Evolutionary conservation across 2,329 filamentous ascomycete species (phyloP), one percentile per base, ranked within the genome.

Genomic region (Hortaea werneckii): DNA sequence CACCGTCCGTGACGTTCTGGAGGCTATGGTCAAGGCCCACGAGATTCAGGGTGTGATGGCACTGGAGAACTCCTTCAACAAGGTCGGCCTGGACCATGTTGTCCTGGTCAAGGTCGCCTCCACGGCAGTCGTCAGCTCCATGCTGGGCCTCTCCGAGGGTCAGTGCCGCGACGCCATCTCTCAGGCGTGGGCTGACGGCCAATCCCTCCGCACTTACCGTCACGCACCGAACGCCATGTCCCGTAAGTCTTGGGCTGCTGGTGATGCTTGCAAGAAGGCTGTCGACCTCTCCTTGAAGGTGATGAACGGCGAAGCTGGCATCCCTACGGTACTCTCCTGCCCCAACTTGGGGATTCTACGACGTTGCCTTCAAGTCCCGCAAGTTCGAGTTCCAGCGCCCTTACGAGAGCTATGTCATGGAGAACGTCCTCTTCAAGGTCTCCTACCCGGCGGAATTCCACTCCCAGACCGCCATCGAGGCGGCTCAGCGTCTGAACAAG

Each of bases 181-280:
- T 48, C 92, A 98, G 71, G 92, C 92, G 47, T 98, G 89, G 85
- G 88, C 94, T 52, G 92, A 98, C 65, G 92, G 92, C 46, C 90
- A 96, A 75, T 85, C 82, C 64, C 78, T 98, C 73, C 85, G 92
- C 56, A 98, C 92, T 51, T 98, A 98, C 80, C 81, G 92, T 60
- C 92, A 98, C 75, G 81, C 87, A 42, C 92, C 92, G 61, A 98
- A 98, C 77, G 96, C 92, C 75, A 98, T 98, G 92, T 95, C 89
- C 49, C 82, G 92, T 65, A 98, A 98, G 78, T 95, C 89, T 11
- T 98, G 92, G 92, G 92, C 92, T 61, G 92, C 92, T 53, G 92
- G 92, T 71, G 92, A 98, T 65, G 92, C 92, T 54, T 98, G 92
- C 76, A 87, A 96, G 46, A 82, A 95, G 82, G 92, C 95, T 72